Evolutionary conservation across 257 asterid genomes (phyloP).

Genomic region (Cynanchum wilfordii): DNA sequence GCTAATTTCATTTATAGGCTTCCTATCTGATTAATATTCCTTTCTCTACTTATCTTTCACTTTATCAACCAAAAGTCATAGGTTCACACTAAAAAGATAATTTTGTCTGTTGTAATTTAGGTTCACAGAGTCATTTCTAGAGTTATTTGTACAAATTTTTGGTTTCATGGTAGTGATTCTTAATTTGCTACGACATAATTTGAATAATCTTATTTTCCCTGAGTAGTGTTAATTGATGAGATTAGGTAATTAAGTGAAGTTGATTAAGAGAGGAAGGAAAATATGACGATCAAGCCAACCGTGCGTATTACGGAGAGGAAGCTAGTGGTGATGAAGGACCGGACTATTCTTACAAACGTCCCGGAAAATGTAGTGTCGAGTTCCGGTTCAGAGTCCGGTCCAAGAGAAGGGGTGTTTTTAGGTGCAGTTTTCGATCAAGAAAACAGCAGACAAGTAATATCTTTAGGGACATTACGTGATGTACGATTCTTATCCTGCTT

Average conservation of each 20-base stretch:
- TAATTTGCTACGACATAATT: no score
- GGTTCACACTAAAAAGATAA: no score
- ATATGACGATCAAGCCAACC: conserved; percentile 28
- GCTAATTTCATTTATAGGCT: no score
- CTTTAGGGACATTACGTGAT: conserved; percentile 38
- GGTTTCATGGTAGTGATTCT: no score
- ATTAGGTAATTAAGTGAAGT: conserved; percentile 22
- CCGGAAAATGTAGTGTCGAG: conserved; percentile 35
- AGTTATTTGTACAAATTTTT: no score
- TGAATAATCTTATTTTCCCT: no score
- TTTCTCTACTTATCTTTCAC: no score
- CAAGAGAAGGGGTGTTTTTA: conserved; percentile 37
- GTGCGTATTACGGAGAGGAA: conserved; percentile 30
- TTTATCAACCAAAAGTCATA: no score
- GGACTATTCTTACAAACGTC: conserved; percentile 29
- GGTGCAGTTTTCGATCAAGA: conserved; percentile 33
- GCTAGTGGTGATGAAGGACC: conserved; percentile 33
- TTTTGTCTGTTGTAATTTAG: no score
- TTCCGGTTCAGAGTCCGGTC: conserved; percentile 28
- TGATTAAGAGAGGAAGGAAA: conserved; percentile 9
- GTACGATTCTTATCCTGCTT: conserved; percentile 74
- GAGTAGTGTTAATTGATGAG: no score
- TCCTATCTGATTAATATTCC: no score
- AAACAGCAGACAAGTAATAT: conserved; percentile 28
- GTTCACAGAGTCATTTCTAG: no score